Evolutionary conservation across 2,329 filamentous ascomycete genomes (phyloP).

Genomic region (Sporothrix euskadiensis): DNA sequence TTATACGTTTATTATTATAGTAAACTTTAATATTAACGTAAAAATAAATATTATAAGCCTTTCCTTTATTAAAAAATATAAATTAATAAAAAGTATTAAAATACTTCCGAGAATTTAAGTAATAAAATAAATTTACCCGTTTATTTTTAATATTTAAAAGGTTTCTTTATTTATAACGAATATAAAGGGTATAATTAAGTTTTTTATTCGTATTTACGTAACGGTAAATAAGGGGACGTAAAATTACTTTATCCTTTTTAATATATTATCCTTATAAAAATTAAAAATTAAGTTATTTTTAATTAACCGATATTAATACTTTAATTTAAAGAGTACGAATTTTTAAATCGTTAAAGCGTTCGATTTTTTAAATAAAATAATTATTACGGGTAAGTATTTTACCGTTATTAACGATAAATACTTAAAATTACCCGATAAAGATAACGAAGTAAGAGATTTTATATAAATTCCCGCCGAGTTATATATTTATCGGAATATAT

Average conservation of each 20-base stretch:
- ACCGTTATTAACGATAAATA: no score
- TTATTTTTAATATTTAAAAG: neutral
- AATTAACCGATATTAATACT: neutral
- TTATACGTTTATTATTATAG: no score
- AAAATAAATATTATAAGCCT: neutral
- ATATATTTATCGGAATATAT: neutral
- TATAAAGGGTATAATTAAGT: neutral
- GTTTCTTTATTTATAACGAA: neutral
- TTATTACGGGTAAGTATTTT: no score
- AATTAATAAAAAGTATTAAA: neutral
- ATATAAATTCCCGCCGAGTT: no score
- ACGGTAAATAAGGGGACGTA: neutral
- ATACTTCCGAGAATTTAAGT: neutral
- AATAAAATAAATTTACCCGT: neutral
- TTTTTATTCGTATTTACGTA: neutral
- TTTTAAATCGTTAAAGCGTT: neutral
- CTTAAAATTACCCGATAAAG: no score
- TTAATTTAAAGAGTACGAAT: neutral
- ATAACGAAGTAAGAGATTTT: neutral
- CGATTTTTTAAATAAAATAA: slow-evolving; percentile 6
- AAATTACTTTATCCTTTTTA: neutral
- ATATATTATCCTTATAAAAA: neutral
- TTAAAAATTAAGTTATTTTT: neutral
- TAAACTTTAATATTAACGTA: neutral
- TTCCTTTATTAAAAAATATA: neutral